phyloP scores from a whole-genome alignment of 2,329 filamentous ascomycete genomes.

The Colletotrichum simmondsii region DNA sequence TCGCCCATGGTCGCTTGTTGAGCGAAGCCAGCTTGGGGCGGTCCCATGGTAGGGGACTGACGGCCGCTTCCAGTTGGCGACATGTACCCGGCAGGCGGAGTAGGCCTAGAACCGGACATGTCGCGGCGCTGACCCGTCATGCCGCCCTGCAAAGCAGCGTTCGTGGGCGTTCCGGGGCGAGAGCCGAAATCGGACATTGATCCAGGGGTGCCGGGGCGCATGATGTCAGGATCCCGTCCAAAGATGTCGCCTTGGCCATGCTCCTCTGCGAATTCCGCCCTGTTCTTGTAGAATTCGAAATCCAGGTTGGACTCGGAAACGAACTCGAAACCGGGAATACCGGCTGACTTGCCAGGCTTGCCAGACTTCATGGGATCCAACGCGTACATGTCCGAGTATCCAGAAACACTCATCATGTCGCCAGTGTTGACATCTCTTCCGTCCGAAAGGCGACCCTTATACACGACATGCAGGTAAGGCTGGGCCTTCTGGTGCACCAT shows the following conservation, averaged over 20 bases:
- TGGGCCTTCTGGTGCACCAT: conserved; percentile 96
- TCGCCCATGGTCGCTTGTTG: conserved; percentile 31
- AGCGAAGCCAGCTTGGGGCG: conserved; percentile 27
- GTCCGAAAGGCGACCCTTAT: conserved; percentile 81
- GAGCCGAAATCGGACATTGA: conserved; percentile 59
- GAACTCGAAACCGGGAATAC: conserved; percentile 84
- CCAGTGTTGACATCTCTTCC: conserved; percentile 68
- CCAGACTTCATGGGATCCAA: conserved; percentile 80
- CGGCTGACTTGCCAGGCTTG: conserved; percentile 57
- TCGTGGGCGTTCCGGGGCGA: conserved; percentile 62
- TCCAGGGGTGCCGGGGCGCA: conserved; percentile 71
- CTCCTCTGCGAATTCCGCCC: conserved; percentile 87
- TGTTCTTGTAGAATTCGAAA: conserved; percentile 91
- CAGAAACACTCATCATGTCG: conserved; percentile 69
- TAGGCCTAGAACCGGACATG: conserved; percentile 24
- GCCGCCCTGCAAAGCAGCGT: conserved; percentile 45
- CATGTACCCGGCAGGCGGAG: conserved; percentile 35
- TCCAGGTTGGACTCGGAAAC: conserved; percentile 88
- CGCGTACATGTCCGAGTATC: conserved; percentile 84
- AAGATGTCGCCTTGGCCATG: conserved; percentile 82
- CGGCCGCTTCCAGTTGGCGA: conserved; percentile 32
- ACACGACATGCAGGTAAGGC: conserved; percentile 86
- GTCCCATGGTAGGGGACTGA: conserved; percentile 24
- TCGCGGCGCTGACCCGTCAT: conserved; percentile 36
- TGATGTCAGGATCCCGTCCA: conserved; percentile 68